A percentile compares a stretch with the other conserved stretches of the same genome.
Conservation (phyloP, 441 rosid genomes). For the Mallotus repandus region DNA sequence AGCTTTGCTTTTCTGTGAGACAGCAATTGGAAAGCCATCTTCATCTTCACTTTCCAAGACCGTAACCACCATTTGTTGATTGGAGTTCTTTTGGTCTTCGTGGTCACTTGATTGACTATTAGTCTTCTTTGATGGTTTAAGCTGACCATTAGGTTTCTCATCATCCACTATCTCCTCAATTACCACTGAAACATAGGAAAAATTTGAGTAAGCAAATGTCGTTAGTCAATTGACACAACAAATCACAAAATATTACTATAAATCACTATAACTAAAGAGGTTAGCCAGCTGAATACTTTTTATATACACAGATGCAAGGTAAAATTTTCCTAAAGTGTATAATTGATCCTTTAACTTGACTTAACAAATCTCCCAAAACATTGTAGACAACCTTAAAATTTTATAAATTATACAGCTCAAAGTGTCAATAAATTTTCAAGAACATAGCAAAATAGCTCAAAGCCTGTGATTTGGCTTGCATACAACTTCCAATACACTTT, state of each 20-base stretch:
- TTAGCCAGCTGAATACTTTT: neutral
- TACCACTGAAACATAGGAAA: slow-evolving; percentile 48
- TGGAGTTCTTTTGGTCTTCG: slow-evolving; percentile 31
- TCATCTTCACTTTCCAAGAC: slow-evolving; percentile 86
- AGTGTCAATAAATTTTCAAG: neutral
- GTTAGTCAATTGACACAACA: neutral
- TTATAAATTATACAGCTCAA: neutral
- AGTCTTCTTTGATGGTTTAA: slow-evolving; percentile 42
- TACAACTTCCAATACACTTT: neutral
- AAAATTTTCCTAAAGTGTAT: neutral
- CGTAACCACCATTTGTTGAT: slow-evolving; percentile 40
- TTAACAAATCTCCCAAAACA: neutral
- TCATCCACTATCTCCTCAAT: slow-evolving; percentile 93
- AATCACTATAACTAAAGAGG: neutral
- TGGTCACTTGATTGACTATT: slow-evolving; percentile 27
- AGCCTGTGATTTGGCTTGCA: neutral
- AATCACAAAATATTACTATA: neutral
- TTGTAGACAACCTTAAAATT: neutral
- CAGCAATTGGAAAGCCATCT: slow-evolving; percentile 77
- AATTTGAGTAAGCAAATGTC: neutral
- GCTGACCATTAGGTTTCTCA: slow-evolving; percentile 47
- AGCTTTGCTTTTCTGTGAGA: slow-evolving; percentile 29
- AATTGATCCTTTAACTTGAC: neutral
- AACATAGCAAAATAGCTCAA: neutral
- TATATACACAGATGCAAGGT: neutral